A percentile compares a stretch with the other conserved stretches of the same genome.
Evolutionary conservation across 768 basidiomycete genomes (phyloP).

Genomic region (Pleurotus pulmonarius): DNA sequence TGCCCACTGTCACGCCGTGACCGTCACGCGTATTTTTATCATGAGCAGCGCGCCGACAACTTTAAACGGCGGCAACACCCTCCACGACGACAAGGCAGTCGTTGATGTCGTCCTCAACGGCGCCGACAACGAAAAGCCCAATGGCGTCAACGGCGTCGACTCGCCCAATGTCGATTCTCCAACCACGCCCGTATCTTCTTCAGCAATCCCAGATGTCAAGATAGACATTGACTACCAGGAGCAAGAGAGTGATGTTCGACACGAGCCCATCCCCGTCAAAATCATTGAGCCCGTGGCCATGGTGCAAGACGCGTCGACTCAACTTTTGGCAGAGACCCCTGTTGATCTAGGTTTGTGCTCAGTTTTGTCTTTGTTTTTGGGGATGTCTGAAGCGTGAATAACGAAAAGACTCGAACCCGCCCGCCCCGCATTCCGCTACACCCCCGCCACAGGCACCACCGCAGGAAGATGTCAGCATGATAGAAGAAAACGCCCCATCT

Average conservation of each 20-base stretch:
- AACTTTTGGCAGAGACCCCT: constrained; percentile 40
- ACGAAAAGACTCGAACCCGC: constrained; percentile 35
- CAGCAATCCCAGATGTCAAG: constrained; percentile 50
- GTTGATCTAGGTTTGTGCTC: constrained; percentile 48
- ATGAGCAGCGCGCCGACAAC: constrained; percentile 58
- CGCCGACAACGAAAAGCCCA: constrained; percentile 30
- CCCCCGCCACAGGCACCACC: constrained; percentile 39
- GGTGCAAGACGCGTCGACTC: constrained; percentile 38
- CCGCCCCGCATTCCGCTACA: constrained; percentile 41
- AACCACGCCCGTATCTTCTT: constrained; percentile 54
- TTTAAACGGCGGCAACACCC: constrained; percentile 23
- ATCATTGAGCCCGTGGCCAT: constrained; percentile 33
- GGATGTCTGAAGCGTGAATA: constrained; percentile 15
- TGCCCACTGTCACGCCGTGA: constrained; percentile 62
- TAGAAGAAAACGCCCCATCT: constrained; percentile 28
- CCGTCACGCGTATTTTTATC: constrained; percentile 62
- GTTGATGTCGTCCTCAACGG: constrained; percentile 29
- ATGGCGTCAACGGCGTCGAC: constrained; percentile 29
- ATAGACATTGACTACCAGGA: constrained; percentile 60
- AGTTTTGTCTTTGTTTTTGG: constrained; percentile 16
- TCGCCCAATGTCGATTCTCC: constrained; percentile 51
- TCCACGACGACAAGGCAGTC: constrained; percentile 21
- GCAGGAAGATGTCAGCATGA: constrained; percentile 56
- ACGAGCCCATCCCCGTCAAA: constrained; percentile 54
- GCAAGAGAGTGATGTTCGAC: constrained; percentile 65